Evolutionary conservation across 2,329 filamentous ascomycete genomes (phyloP).

Genomic region (Aureobasidium sp.): DNA sequence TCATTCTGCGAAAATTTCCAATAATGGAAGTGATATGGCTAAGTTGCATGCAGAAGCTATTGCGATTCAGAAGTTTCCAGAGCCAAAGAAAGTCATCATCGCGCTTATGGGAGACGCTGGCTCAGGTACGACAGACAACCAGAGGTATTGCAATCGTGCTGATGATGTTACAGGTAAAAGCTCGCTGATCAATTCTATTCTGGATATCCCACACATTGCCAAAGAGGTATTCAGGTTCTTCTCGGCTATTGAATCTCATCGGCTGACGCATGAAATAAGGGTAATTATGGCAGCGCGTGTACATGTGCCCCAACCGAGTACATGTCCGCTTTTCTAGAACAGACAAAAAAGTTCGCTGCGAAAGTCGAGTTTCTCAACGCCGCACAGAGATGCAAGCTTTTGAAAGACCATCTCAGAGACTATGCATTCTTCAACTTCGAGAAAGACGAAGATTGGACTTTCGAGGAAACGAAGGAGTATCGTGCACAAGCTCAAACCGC

Average conservation of each 20-base stretch:
- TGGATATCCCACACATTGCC: conserved; percentile 16
- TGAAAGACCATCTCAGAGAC: not conserved
- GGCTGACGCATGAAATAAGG: not conserved
- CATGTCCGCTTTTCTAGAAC: not conserved
- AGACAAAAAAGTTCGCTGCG: conserved; percentile 15
- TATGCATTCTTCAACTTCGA: not conserved
- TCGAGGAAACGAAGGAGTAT: not conserved
- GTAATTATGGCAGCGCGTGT: not conserved
- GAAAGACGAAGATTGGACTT: not conserved
- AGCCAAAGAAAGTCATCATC: conserved; percentile 10
- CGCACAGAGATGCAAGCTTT: not conserved
- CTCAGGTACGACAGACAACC: not conserved
- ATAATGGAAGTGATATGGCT: not conserved
- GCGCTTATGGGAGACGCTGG: conserved; percentile 18
- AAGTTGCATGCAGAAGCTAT: not conserved
- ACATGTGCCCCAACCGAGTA: conserved; percentile 17
- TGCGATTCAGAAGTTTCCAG: not conserved
- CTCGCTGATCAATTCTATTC: conserved; percentile 19
- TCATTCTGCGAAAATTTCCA: not conserved
- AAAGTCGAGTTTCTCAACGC: not conserved
- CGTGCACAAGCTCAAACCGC: not conserved
- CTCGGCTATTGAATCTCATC: not conserved
- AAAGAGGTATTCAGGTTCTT: conserved; percentile 10
- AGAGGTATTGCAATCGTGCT: not conserved
- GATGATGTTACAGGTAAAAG: conserved; percentile 18